Percentiles rank a stretch among this genome's conserved stretches.
Conservation (phyloP, 2,329 filamentous ascomycete species). For the Colletotrichum costaricense region DNA sequence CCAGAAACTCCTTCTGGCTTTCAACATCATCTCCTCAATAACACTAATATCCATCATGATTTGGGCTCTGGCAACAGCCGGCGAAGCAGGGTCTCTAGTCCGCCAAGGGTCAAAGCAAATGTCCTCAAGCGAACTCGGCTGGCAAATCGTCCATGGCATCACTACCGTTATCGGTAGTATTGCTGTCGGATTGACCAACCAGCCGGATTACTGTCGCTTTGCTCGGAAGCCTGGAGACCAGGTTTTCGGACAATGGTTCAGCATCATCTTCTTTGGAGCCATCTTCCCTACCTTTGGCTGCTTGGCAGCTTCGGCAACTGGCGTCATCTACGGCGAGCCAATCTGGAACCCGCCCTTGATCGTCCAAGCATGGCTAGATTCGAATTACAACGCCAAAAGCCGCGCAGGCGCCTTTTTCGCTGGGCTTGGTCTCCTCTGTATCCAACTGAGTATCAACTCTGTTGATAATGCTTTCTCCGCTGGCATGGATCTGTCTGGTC, state of each 20-base stretch:
- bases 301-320: constrained; percentile 44
- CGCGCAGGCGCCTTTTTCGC: constrained; percentile 36
- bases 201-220: constrained; percentile 57
- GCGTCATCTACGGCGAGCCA: constrained; percentile 46
- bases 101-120: constrained; percentile 32
- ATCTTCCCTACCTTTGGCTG: constrained; percentile 52
- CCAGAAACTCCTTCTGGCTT: constrained; percentile 42
- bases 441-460: constrained; percentile 36
- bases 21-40: constrained; percentile 45
- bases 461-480: constrained; percentile 46
- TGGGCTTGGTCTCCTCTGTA: constrained; percentile 34
- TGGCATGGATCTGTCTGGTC: constrained; percentile 66
- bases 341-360: constrained; percentile 53
- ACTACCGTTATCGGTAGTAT: constrained; percentile 56
- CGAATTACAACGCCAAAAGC: constrained; percentile 21
- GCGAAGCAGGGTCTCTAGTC: constrained; percentile 44
- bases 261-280: constrained; percentile 50
- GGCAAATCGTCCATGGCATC: constrained; percentile 51
- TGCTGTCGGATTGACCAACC: constrained; percentile 57
- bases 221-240: constrained; percentile 50
- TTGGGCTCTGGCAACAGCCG: constrained; percentile 47
- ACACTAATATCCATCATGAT: constrained; percentile 48
- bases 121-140: constrained; percentile 43
- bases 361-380: constrained; percentile 28
- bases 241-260: constrained; percentile 53